Evolutionary conservation across 108 stramenopile species (phyloP).

Genomic region (Skeletonema costatum): DNA sequence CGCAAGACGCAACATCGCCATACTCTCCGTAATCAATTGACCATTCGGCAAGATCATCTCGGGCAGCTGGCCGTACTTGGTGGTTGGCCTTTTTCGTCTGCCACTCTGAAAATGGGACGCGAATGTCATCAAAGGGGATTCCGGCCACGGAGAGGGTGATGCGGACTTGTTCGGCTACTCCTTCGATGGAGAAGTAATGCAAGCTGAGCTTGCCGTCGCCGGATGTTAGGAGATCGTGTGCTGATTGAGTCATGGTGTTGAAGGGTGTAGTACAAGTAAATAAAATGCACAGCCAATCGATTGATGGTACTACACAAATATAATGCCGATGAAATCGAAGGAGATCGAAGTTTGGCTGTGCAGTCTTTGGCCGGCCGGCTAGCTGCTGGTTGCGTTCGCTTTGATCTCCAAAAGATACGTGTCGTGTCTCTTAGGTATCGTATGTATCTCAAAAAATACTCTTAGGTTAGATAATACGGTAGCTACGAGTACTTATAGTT

Average conservation of each 20-base stretch:
- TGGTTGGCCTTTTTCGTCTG: slow-evolving; percentile 57
- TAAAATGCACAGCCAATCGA: neutral
- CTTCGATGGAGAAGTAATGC: slow-evolving; percentile 78
- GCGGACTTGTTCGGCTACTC: slow-evolving; percentile 65
- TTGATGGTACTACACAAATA: neutral
- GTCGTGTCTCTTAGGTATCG: no score
- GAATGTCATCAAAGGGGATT: slow-evolving; percentile 59
- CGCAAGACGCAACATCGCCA: slow-evolving; percentile 64
- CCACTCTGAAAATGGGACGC: slow-evolving; percentile 63
- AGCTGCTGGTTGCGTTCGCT: no score
- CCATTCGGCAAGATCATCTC: slow-evolving; percentile 64
- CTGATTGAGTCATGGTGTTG: neutral
- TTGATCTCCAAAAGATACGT: no score
- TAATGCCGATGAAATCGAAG: no score
- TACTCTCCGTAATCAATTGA: slow-evolving; percentile 48
- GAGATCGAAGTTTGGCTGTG: no score
- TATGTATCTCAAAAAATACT: no score
- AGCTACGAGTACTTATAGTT: no score
- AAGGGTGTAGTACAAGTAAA: neutral
- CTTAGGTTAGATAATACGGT: no score
- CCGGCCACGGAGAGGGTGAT: slow-evolving; percentile 51
- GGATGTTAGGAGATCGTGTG: neutral
- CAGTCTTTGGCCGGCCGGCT: no score
- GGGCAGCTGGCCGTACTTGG: slow-evolving; percentile 69
- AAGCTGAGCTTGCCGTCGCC: slow-evolving; percentile 49